These are phyloP conservation scores for Thyridium curvatum DNA, from an alignment of 2,329 filamentous ascomycete genomes.

Conservation along the genomic window DNA sequence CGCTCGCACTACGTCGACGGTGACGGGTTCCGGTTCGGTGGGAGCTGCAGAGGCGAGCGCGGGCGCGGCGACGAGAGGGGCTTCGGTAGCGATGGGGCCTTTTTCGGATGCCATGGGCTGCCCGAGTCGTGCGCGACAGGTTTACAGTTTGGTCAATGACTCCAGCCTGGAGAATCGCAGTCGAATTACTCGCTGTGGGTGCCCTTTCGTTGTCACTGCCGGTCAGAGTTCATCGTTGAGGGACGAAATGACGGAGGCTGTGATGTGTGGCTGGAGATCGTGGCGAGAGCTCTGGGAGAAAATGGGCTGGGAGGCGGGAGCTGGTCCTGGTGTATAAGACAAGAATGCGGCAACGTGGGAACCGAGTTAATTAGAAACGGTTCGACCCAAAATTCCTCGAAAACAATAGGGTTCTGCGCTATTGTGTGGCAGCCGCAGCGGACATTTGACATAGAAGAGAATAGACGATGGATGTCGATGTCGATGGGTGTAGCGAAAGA, in stretches of 20 bases:
- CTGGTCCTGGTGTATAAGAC: too few species aligned
- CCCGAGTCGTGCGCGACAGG: not conserved
- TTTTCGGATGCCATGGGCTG: constrained; percentile 47
- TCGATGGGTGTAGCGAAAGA: too few species aligned
- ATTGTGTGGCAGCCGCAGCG: too few species aligned
- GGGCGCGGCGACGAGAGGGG: constrained; percentile 31
- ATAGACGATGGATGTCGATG: too few species aligned
- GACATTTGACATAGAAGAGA: too few species aligned
- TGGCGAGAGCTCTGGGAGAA: constrained; percentile 20
- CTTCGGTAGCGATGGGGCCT: constrained; percentile 45
- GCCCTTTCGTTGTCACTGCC: not conserved
- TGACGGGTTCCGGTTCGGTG: constrained; percentile 32
- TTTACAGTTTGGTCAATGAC: too few species aligned
- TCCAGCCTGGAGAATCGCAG: not conserved
- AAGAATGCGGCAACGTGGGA: too few species aligned
- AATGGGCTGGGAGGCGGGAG: too few species aligned
- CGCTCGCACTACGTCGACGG: constrained; percentile 26
- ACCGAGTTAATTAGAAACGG: too few species aligned
- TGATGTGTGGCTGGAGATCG: constrained; percentile 26
- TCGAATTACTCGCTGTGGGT: not conserved
- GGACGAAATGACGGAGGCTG: constrained; percentile 11
- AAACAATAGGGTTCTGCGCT: too few species aligned
- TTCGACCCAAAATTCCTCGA: too few species aligned
- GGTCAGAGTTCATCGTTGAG: constrained; percentile 13
- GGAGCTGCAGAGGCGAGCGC: constrained; percentile 25